phyloP scores from a whole-genome alignment of 306 rosid genomes.

The Vigna mungo region DNA sequence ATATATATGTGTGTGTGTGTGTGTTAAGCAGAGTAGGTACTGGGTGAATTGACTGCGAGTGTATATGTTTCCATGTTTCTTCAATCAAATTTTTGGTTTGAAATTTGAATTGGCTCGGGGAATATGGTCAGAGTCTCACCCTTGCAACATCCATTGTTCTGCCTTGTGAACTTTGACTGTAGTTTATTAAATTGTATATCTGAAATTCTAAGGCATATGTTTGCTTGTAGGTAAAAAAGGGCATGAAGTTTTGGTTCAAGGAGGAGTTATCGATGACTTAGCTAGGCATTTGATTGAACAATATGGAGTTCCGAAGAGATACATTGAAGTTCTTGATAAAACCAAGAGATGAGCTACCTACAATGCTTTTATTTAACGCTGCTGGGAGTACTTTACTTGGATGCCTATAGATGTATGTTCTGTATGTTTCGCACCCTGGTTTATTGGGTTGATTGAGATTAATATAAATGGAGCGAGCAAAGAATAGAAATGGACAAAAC shows the following conservation, averaged over 20 bases:
- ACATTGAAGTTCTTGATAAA: slow-evolving; percentile 90
- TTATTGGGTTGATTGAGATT: slow-evolving; percentile 29
- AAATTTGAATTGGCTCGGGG: too few species aligned
- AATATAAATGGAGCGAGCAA: slow-evolving; percentile 12
- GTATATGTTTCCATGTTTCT: too few species aligned
- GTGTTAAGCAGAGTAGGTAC: too few species aligned
- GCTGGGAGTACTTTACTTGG: slow-evolving; percentile 11
- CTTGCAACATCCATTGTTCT: too few species aligned
- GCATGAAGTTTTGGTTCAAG: slow-evolving; percentile 86
- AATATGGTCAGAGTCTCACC: too few species aligned
- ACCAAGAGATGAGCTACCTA: slow-evolving; percentile 62
- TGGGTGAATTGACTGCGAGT: too few species aligned
- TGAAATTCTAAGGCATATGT: slow-evolving; percentile 11
- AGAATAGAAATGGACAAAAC: slow-evolving; percentile 28
- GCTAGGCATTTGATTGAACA: slow-evolving; percentile 87
- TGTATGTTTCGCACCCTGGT: not conserved
- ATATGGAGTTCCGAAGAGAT: slow-evolving; percentile 90
- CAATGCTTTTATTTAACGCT: slow-evolving; percentile 15
- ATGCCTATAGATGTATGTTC: slow-evolving; percentile 31
- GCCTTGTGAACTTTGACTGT: not conserved
- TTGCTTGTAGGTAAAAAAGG: slow-evolving; percentile 90
- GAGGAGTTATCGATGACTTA: slow-evolving; percentile 89
- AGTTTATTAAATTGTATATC: not conserved
- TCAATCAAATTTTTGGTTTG: too few species aligned
- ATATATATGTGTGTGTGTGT: too few species aligned